These are phyloP conservation scores for Cyamopsis tetragonoloba DNA, from an alignment of 306 rosid genomes.

Conservation along the genomic window DNA sequence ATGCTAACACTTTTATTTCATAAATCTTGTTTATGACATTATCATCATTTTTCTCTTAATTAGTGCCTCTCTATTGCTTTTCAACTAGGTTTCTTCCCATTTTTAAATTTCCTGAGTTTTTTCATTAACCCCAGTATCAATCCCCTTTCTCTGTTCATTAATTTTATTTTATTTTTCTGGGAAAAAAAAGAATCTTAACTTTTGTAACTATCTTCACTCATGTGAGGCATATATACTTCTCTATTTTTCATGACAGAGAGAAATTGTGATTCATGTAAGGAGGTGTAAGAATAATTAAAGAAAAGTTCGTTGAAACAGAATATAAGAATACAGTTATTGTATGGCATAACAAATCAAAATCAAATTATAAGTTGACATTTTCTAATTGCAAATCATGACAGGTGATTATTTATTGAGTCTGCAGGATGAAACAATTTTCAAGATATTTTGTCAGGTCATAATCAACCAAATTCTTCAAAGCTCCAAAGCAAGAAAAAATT, in stretches of 20 bases:
- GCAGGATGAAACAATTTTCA: not conserved
- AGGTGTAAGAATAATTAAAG: no score
- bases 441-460: not conserved
- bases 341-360: no score
- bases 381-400: not conserved
- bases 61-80: not conserved
- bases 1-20: not conserved
- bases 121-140: not conserved
- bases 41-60: not conserved
- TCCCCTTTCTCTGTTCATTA: not conserved
- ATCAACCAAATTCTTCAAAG: not conserved
- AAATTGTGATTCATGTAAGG: not conserved
- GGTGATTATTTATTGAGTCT: not conserved
- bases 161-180: not conserved
- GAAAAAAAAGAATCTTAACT: no score
- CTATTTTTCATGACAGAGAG: no score
- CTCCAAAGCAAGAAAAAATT: not conserved
- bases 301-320: no score
- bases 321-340: no score
- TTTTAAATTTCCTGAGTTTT: not conserved
- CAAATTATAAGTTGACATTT: not conserved
- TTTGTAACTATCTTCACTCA: not conserved
- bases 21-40: not conserved
- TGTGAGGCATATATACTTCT: not conserved
- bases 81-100: slow-evolving; percentile 17